Evolutionary conservation across 495 filamentous ascomycete genomes (phyloP), one percentile per base, ranked within the genome.

Genomic region (Pseudoneurospora amorphoporcata): DNA sequence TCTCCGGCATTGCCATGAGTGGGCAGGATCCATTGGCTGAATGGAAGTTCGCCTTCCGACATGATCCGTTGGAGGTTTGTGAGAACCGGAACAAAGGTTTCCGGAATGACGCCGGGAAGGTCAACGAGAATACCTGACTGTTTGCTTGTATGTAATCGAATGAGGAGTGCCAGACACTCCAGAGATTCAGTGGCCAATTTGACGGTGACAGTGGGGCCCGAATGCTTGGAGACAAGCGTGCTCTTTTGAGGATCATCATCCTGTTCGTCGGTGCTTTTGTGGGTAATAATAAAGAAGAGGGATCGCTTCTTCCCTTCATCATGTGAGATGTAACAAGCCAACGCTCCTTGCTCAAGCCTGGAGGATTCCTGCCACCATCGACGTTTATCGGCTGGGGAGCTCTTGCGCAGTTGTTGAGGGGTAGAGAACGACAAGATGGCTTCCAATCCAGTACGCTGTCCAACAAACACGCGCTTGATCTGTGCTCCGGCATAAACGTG

Each of bases 291-390:
- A 39, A 88, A 84, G 77, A 92, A 90, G 38, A 88, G 79, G 8
- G 81, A 81, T 40, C 77, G 76, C 4, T 32, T 72, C 37, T n/a
- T 68, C 10, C 61, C 61, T 3, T 82, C 83, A 16, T 78, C 79
- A 1, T 79, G 76, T 68, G 83, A 82, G 0, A 89, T 77, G 12
- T 92, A 77, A 61, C 89, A 91, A 0, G 92, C 81, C 2, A 92
- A 79, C 3, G 87, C 84, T 40, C 88, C 88, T 23, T 80, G 71
- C 65, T 86, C 84, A 4, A 92, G 80, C 19, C 85, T 84, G 68
- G 86, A 90, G 0, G 85, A 88, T 9, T 77, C 70, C 29, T 83
- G 74, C 91, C 90, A 93, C 88, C 88, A 92, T 12, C 87, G 84
- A 69, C 82, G 75, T 41, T 86, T 82, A 68, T 86, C 69, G 12